A percentile compares a stretch with the other conserved stretches of the same genome.
These are phyloP conservation scores for Paramarasmius palmivorus DNA, from an alignment of 1,284 basidiomycete genomes.

Conservation along the genomic window DNA sequence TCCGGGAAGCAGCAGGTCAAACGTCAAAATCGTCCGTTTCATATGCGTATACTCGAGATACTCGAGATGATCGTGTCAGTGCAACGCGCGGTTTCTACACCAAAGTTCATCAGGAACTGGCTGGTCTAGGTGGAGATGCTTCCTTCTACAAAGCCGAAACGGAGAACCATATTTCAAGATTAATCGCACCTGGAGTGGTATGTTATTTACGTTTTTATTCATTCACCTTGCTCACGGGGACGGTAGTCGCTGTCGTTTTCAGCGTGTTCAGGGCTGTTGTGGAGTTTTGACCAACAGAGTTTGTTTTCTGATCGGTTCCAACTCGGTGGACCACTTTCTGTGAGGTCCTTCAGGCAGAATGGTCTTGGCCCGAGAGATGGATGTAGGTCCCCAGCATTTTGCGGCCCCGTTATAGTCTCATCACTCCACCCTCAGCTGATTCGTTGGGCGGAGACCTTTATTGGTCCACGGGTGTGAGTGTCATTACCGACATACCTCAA, in stretches of 20 bases:
- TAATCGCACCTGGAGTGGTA: constrained; percentile 56
- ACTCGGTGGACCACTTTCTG: constrained; percentile 89
- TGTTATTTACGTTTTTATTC: constrained; percentile 25
- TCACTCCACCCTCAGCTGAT: constrained; percentile 46
- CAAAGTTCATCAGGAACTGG: constrained; percentile 73
- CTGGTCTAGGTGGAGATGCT: constrained; percentile 76
- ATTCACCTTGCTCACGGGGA: neutral
- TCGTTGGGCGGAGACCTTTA: constrained; percentile 89
- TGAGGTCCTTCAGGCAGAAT: constrained; percentile 86
- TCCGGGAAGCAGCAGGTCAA: constrained; percentile 80
- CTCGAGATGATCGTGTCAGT: constrained; percentile 72
- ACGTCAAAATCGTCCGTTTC: constrained; percentile 84
- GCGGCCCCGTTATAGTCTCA: neutral
- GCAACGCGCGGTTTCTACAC: constrained; percentile 66
- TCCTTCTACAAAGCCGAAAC: constrained; percentile 74
- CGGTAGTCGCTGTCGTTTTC: constrained; percentile 64
- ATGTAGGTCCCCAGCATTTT: constrained; percentile 43
- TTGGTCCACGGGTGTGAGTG: constrained; percentile 82
- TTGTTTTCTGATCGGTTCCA: constrained; percentile 89
- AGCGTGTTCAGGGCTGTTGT: constrained; percentile 63
- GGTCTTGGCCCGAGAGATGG: constrained; percentile 84
- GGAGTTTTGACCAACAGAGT: constrained; percentile 47
- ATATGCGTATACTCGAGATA: constrained; percentile 80
- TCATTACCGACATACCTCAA: constrained; percentile 79
- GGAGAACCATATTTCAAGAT: constrained; percentile 67